Percentiles rank a stretch among this genome's conserved stretches.
These are phyloP conservation scores for Aspergillus sclerotialis DNA, from an alignment of 2,329 filamentous ascomycete species.

Conservation along the genomic window DNA sequence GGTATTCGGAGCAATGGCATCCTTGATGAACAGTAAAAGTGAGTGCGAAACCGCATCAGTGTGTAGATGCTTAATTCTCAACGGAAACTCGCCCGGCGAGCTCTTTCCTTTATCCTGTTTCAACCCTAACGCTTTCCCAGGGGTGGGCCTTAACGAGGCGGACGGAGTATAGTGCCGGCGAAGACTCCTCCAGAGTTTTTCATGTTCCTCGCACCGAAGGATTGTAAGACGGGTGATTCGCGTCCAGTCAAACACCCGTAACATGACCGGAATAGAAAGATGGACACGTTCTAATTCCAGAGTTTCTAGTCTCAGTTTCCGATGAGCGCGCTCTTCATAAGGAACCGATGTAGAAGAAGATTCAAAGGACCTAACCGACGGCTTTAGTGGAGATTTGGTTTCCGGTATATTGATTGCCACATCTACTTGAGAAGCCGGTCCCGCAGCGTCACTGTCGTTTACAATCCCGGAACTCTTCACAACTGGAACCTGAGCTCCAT, in stretches of 20 bases:
- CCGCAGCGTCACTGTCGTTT: too few relatives aligned
- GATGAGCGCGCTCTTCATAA: constrained; percentile 29
- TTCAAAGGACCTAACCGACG: constrained; percentile 2
- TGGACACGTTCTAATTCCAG: constrained; percentile 69
- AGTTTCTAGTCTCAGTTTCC: constrained; percentile 61
- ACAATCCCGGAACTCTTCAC: not conserved
- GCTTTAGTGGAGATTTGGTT: not conserved
- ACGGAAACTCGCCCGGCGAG: constrained; percentile 46
- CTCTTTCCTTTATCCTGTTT: constrained; percentile 3
- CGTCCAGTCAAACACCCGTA: constrained; percentile 68
- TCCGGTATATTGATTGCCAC: constrained; percentile 4
- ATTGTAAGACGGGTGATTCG: constrained; percentile 65
- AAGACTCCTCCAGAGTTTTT: constrained; percentile 67
- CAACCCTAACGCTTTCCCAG: constrained; percentile 1
- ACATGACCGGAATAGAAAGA: constrained; percentile 64
- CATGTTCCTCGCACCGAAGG: constrained; percentile 65
- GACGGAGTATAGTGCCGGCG: constrained; percentile 53
- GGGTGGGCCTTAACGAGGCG: constrained; percentile 1
- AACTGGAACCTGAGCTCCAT: not conserved
- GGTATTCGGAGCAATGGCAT: constrained; percentile 69
- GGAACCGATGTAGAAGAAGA: constrained; percentile 4
- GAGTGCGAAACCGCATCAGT: constrained; percentile 64
- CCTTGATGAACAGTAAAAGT: constrained; percentile 67
- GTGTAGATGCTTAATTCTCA: constrained; percentile 67
- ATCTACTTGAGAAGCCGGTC: not conserved